Percentiles rank a stretch among this genome's conserved stretches.
These are phyloP conservation scores for Capsaspora owczarzaki DNA, from an alignment of 78 protist species.

Conservation along the genomic window DNA sequence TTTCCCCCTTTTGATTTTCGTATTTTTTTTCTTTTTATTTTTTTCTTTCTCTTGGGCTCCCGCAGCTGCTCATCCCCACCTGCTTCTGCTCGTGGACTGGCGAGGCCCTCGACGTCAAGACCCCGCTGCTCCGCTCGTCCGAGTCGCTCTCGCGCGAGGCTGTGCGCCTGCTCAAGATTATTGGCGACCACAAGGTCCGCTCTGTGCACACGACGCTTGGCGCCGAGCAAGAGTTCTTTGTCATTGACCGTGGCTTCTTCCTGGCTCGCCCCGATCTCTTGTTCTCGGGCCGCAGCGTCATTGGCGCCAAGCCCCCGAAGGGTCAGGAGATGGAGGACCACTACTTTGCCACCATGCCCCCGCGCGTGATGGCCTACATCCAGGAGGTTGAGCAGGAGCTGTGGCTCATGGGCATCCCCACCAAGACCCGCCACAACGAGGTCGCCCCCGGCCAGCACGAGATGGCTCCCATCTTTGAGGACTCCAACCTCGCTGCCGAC, in stretches of 20 bases:
- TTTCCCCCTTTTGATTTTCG: no score
- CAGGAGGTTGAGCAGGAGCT: conserved; percentile 58
- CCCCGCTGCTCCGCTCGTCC: conserved; percentile 76
- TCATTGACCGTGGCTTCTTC: conserved; percentile 66
- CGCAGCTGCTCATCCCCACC: conserved; percentile 71
- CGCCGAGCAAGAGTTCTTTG: conserved; percentile 85
- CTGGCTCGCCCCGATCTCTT: conserved; percentile 71
- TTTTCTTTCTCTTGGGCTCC: no score
- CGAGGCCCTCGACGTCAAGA: conserved; percentile 78
- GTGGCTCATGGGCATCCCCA: conserved; percentile 80
- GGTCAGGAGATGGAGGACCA: conserved; percentile 87
- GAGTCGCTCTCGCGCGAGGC: conserved; percentile 36
- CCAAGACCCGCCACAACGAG: conserved; percentile 78
- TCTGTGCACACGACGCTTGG: conserved; percentile 47
- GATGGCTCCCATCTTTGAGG: conserved; percentile 75
- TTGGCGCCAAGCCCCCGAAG: conserved; percentile 65
- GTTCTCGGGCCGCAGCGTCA: conserved; percentile 60
- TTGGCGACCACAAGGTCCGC: background rate
- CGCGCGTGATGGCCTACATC: conserved; percentile 28
- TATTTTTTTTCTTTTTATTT: no score
- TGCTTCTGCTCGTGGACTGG: conserved; percentile 63
- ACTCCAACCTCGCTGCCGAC: conserved; percentile 62
- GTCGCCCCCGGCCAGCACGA: conserved; percentile 94
- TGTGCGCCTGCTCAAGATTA: background rate
- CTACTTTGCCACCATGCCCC: conserved; percentile 70